phyloP scores from a whole-genome alignment of 1,284 basidiomycete species.

The Ustilago xerochloae region DNA sequence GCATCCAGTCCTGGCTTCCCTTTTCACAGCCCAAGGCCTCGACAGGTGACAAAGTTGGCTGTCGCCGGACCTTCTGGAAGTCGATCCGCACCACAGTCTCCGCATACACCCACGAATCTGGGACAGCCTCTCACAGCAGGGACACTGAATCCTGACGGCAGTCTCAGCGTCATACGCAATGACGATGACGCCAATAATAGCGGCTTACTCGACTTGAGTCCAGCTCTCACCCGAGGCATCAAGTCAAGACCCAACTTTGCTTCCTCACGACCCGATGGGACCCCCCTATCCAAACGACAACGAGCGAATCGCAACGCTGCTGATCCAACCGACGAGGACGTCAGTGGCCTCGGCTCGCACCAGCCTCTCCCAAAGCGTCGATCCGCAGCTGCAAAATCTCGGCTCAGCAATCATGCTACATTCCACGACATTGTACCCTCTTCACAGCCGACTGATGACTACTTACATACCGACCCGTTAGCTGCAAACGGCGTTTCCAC shows the following conservation, averaged over 20 bases:
- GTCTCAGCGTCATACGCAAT: constrained; percentile 61
- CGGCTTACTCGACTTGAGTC: constrained; percentile 62
- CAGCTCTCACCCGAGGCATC: constrained; percentile 36
- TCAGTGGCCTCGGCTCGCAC: background rate
- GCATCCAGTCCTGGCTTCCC: constrained; percentile 29
- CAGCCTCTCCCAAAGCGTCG: constrained; percentile 8
- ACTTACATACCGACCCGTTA: constrained; percentile 21
- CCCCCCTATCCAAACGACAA: constrained; percentile 25
- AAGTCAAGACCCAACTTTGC: constrained; percentile 27
- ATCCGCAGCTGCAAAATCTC: constrained; percentile 11
- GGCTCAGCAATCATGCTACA: constrained; percentile 26
- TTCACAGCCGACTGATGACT: constrained; percentile 22
- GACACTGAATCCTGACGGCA: constrained; percentile 56
- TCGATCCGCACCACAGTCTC: constrained; percentile 38
- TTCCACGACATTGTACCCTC: constrained; percentile 15
- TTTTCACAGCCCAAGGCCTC: constrained; percentile 30
- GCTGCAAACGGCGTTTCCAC: constrained; percentile 5
- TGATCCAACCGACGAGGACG: background rate
- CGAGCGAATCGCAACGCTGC: constrained; percentile 2
- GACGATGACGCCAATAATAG: constrained; percentile 65
- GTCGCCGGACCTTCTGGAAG: constrained; percentile 15
- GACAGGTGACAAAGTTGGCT: constrained; percentile 40
- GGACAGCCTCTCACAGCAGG: background rate
- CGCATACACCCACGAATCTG: constrained; percentile 31
- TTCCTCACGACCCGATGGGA: background rate